Percentiles rank a stretch among this genome's conserved stretches.
Conservation (phyloP, 2,329 filamentous ascomycete species). For the Ascochyta rabiei region DNA sequence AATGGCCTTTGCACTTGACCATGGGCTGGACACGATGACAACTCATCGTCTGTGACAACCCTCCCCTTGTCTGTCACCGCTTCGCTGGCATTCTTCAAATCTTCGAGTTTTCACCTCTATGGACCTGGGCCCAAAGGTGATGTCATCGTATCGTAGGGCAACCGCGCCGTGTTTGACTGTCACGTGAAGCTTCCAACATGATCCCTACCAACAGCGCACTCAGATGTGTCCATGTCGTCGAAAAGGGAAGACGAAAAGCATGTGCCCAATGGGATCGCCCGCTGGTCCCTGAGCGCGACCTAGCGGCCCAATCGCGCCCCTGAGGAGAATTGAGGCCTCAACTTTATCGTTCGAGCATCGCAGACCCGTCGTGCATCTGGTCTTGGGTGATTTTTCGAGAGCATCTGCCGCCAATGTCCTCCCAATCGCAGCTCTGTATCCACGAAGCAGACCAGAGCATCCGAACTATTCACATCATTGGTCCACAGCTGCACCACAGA, state of each 20-base stretch:
- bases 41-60: constrained; percentile 14
- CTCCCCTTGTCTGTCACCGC: constrained; percentile 13
- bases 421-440: no score
- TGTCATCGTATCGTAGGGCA: constrained; percentile 7
- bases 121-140: constrained; percentile 6
- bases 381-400: no score
- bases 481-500: no score
- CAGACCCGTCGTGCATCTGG: no score
- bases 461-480: no score
- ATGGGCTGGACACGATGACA: constrained; percentile 9
- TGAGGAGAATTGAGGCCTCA: no score
- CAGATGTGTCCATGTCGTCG: background rate
- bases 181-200: background rate
- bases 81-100: constrained; percentile 15
- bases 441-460: no score
- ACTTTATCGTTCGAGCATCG: no score
- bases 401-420: no score
- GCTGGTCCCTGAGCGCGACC: background rate
- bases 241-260: background rate
- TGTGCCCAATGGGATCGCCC: background rate
- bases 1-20: constrained; percentile 4
- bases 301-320: background rate
- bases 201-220: background rate
- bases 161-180: background rate
- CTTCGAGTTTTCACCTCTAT: constrained; percentile 14